Evolutionary conservation across 2,329 filamentous ascomycete species (phyloP), one percentile per base, ranked within the genome.

Genomic region (Tolypocladium ovalisporum): DNA sequence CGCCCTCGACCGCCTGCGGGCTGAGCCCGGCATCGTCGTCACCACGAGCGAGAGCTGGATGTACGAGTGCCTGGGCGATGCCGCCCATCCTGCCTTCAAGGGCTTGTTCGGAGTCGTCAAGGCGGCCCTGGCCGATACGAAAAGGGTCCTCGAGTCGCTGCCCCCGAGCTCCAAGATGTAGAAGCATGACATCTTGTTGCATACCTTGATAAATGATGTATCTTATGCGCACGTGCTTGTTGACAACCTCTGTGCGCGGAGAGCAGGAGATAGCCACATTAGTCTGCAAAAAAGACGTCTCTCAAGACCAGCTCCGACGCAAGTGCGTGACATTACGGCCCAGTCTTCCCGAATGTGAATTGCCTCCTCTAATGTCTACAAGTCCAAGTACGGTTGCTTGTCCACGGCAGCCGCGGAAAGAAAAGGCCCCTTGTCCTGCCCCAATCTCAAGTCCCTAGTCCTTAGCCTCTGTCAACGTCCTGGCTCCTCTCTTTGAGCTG

Each of bases 41-140:
- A 96, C 91, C 22, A 90, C 87, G 29, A 94, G 89, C 71, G 93
- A 97, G 82, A 88, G 89, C 71, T 87, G 89, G 74, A 74, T 97
- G 68, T 97, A 95, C 74, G 92, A 97, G 77, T 84, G 85, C 65
- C 81, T 97, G 76, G 90, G 89, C 22, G 92, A 97, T 74, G 90
- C 93, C 8, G 79, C 74, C 15, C 83, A 86, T 65, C 73, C 78
- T 1, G 84, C 86, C 72, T 97, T 97, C 69, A 87, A 82, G 74
- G 78, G 77, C 29, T 78, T 97, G 52, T 86, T 88, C 61, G 79
- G 77, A 56, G 67, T 97, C 57, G 88, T 97, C 57, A 96, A 93
- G 79, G 89, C 90, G 64, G 85, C 81, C 9, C 81, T 81, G 64
- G 76, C 78, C 52, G 84, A 84, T 63, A 96, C 92, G 0, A 90